Evolutionary conservation across 1,284 basidiomycete genomes (phyloP).

Genomic region (Microbotryum lychnidis-dioicae): DNA sequence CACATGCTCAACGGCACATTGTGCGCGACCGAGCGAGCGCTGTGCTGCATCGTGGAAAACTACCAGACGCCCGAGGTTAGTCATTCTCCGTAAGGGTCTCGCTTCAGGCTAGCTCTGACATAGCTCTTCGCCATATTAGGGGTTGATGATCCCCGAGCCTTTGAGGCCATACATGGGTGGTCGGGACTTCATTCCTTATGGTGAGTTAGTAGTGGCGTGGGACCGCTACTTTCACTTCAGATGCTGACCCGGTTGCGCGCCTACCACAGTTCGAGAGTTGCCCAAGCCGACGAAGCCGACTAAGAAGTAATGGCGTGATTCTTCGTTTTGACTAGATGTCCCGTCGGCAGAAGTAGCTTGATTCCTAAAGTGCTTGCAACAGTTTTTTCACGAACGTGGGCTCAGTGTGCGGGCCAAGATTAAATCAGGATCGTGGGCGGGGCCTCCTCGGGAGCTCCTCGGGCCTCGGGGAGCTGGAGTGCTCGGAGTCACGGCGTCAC

Average conservation of each 20-base stretch:
- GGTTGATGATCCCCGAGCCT: constrained; percentile 77
- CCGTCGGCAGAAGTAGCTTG: too few species aligned
- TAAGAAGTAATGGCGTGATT: too few species aligned
- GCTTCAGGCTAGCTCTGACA: not conserved
- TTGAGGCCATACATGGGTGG: constrained; percentile 94
- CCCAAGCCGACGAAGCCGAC: not conserved
- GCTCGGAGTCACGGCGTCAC: too few species aligned
- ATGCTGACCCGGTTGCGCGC: too few species aligned
- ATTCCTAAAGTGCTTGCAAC: too few species aligned
- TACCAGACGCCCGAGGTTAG: constrained; percentile 88
- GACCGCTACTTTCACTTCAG: not conserved
- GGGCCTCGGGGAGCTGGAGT: too few species aligned
- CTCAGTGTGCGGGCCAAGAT: too few species aligned
- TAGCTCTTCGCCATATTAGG: constrained; percentile 46
- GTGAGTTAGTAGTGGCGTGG: not conserved
- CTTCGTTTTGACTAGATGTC: too few species aligned
- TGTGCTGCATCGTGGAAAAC: constrained; percentile 98
- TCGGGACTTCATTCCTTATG: constrained; percentile 82
- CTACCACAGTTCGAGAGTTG: not conserved
- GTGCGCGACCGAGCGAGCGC: constrained; percentile 88
- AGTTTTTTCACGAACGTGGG: too few species aligned
- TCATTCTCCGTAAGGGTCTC: constrained; percentile 14
- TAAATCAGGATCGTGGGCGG: too few species aligned
- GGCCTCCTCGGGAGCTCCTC: too few species aligned
- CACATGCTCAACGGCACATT: constrained; percentile 98